Evolutionary conservation across 1,284 basidiomycete species (phyloP), one percentile per base, ranked within the genome.

Genomic region (Exobasidium rhododendri): DNA sequence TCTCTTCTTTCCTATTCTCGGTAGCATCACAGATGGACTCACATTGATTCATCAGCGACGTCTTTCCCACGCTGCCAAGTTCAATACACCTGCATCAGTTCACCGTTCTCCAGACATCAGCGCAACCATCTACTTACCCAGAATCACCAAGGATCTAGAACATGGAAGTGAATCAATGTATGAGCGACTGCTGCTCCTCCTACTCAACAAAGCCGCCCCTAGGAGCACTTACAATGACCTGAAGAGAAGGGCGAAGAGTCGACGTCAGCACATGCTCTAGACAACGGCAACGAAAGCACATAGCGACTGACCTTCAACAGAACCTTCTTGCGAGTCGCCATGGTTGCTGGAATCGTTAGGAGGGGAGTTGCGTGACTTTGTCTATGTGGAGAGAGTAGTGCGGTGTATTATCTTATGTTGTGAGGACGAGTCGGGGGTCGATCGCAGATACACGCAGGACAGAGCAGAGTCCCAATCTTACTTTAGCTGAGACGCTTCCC

Each of bases 41-140:
- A 78, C 73, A 98, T 84, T 98, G 96, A 85, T 97, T 98, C 96
- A 99, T 99, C 75, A 99, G 87, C 46, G 94, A 98, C 54, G 94
- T 98, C 89, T 98, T 98, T 58, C 94, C 96, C 81, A 99, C 96
- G 65, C 94, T 96, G 77, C 5, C 22, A 26, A 14, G 22, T 7
- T n/a, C n/a, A n/a, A n/a, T n/a, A n/a, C n/a, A n/a, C n/a, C n/a
- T n/a, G n/a, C n/a, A n/a, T n/a, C n/a, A n/a, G n/a, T n/a, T n/a
- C n/a, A n/a, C n/a, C n/a, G n/a, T n/a, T n/a, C n/a, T n/a, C n/a
- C n/a, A n/a, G n/a, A n/a, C n/a, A n/a, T n/a, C n/a, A n/a, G n/a
- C n/a, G n/a, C n/a, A n/a, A n/a, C n/a, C n/a, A n/a, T n/a, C n/a
- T n/a, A 30, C 70, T 45, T 57, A 71, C 69, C 69, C 75, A 14